Base-by-base conservation (phyloP, 2,329 filamentous ascomycete species). In the Talaromyces sp. region DNA sequence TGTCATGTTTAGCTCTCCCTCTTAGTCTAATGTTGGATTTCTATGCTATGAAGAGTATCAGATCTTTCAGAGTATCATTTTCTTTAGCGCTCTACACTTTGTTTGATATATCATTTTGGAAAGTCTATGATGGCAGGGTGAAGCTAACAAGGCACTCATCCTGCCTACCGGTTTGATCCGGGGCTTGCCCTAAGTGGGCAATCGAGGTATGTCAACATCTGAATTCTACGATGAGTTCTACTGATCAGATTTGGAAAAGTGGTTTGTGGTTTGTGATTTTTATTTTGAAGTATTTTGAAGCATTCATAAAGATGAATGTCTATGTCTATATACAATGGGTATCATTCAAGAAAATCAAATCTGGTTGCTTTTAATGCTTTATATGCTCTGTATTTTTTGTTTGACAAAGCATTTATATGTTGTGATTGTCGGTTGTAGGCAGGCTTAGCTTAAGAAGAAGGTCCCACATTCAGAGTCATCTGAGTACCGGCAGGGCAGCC, bases 401-500 rank as follows among this genome's bases (percentile, higher is more conserved):
- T 60, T 11, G 35, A n/a, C 22, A 22, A 22, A 22, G 22, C 22
- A 22, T 22, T 22, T 22, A 22, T 22, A 22, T 27, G 24, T 45
- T 4, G 48, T 37, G 2, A 22, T 24, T 48, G 39, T 35, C 35
- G 35, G 39, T 62, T 54, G 22, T 22, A 22, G 22, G 22, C 22
- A 22, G 2, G 22, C 22, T 22, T 22, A 22, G 22, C 22, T 22
- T 22, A 22, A 22, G 22, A 47, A 14, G 52, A 31, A 41, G 65
- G 48, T 60, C 77, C 78, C 62, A 80, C 71, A 60, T 68, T 72
- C 62, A 80, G 62, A 31, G 66, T 66, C 65, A 80, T 74, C 61
- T 71, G 70, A 50, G 77, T 75, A 66, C 73, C 61, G 64, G 75
- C 70, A 52, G 76, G 73, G 71, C 78, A 80, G 65, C 76, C 78